Percentiles rank a stretch among this genome's conserved stretches.
Evolutionary conservation across 441 rosid species (phyloP).

Genomic region (Kokia cookei): DNA sequence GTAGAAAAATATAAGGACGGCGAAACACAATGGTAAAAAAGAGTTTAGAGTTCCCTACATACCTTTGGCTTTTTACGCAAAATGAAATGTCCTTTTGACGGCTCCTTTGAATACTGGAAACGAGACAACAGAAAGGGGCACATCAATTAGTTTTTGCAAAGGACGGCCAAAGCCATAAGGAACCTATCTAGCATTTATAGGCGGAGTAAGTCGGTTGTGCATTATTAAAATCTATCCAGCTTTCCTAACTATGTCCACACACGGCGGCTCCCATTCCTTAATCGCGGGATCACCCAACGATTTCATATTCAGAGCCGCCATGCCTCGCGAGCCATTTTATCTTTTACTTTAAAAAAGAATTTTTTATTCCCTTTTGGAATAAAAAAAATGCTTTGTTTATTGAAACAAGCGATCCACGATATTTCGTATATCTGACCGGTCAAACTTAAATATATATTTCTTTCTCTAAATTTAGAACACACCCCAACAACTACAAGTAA

Average conservation of each 20-base stretch:
- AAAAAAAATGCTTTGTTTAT: too few species aligned
- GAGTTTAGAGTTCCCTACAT: neutral
- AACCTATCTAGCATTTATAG: neutral
- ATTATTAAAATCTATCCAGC: neutral
- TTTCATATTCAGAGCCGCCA: neutral
- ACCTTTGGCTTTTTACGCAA: neutral
- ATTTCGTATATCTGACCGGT: neutral
- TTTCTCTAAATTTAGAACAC: too few species aligned
- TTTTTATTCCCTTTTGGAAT: too few species aligned
- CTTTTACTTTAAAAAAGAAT: neutral
- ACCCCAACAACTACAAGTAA: too few species aligned
- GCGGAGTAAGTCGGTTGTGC: neutral
- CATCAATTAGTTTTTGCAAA: neutral
- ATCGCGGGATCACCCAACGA: neutral
- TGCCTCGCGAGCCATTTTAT: neutral
- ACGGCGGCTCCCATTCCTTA: neutral
- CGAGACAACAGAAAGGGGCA: neutral
- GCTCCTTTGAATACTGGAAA: neutral
- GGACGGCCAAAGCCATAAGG: neutral
- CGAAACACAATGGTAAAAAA: neutral
- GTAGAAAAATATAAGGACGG: neutral
- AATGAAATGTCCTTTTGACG: neutral
- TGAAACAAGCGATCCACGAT: too few species aligned
- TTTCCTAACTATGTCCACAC: neutral
- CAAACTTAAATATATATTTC: neutral